These are phyloP conservation scores for Botryotinia calthae DNA, from an alignment of 2,329 filamentous ascomycete genomes.

Conservation along the genomic window DNA sequence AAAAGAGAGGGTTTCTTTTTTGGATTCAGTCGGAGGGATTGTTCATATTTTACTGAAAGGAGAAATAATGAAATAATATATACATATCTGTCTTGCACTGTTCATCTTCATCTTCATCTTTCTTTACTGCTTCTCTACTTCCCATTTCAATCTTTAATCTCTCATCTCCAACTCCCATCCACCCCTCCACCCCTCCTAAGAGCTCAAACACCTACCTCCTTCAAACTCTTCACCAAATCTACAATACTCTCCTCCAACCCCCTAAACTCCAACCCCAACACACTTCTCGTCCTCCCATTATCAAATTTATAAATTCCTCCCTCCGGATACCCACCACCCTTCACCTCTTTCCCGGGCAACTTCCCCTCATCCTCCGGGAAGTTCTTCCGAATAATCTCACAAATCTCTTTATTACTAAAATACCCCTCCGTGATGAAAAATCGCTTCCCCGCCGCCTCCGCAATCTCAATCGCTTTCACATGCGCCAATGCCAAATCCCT, in stretches of 20 bases:
- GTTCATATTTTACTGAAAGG: neutral
- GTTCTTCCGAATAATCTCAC: conserved; percentile 52
- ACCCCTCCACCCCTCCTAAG: neutral
- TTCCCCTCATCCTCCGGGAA: conserved; percentile 52
- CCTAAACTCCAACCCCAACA: conserved; percentile 60
- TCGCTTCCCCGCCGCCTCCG: conserved; percentile 57
- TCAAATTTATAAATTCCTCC: conserved; percentile 53
- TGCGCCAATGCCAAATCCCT: conserved; percentile 62
- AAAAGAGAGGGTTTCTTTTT: neutral
- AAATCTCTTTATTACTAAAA: conserved; percentile 60
- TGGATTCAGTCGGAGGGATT: neutral
- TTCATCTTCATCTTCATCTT: neutral
- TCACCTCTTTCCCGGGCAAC: conserved; percentile 46
- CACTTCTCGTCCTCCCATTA: conserved; percentile 51
- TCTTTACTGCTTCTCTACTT: neutral
- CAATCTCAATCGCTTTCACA: conserved; percentile 56
- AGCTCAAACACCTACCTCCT: conserved; percentile 24
- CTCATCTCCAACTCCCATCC: neutral
- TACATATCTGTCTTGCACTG: neutral
- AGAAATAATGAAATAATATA: neutral
- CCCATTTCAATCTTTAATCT: too few relatives aligned
- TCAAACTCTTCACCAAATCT: conserved; percentile 53
- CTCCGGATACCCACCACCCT: conserved; percentile 39
- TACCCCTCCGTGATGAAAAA: conserved; percentile 62
- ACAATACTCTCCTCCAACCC: conserved; percentile 56